These are phyloP conservation scores for Penicillium nucicola DNA, from an alignment of 495 filamentous ascomycete genomes.

Conservation along the genomic window DNA sequence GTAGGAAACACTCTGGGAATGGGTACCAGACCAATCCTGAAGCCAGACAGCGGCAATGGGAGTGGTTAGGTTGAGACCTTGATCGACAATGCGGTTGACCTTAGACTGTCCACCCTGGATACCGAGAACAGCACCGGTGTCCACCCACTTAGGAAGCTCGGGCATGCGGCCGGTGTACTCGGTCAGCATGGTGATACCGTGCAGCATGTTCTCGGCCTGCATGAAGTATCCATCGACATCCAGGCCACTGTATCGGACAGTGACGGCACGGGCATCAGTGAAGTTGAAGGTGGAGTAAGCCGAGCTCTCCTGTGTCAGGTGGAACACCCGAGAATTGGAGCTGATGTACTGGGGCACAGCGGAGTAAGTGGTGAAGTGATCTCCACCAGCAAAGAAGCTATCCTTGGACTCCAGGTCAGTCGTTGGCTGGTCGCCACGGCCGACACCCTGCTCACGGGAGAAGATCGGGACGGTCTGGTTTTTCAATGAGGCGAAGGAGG, in stretches of 20 bases:
- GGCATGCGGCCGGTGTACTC: constrained; percentile 23
- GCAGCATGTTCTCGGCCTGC: constrained; percentile 18
- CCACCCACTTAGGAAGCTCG: constrained; percentile 19
- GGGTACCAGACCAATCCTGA: constrained; percentile 25
- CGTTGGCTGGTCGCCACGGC: constrained; percentile 26
- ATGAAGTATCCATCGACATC: constrained; percentile 19
- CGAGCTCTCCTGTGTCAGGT: constrained; percentile 21
- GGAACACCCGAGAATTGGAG: constrained; percentile 16
- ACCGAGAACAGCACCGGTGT: constrained; percentile 18
- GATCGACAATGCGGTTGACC: constrained; percentile 19
- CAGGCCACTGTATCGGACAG: constrained; percentile 18
- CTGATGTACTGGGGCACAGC: constrained; percentile 23
- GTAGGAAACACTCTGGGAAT: constrained; percentile 20
- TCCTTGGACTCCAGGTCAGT: constrained; percentile 15
- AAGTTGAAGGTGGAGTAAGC: constrained; percentile 24
- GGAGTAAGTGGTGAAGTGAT: constrained; percentile 21
- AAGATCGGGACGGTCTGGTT: constrained; percentile 28
- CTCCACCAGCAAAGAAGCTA: constrained; percentile 24
- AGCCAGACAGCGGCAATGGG: constrained; percentile 25
- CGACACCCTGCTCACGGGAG: constrained; percentile 26
- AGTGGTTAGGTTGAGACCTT: constrained; percentile 11
- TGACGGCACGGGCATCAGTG: constrained; percentile 11
- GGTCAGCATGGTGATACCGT: constrained; percentile 21
- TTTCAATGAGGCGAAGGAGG: constrained; percentile 27
- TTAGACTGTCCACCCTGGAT: constrained; percentile 25